These are phyloP conservation scores for Mrakia blollopis DNA, from an alignment of 768 basidiomycete species.

Conservation along the genomic window DNA sequence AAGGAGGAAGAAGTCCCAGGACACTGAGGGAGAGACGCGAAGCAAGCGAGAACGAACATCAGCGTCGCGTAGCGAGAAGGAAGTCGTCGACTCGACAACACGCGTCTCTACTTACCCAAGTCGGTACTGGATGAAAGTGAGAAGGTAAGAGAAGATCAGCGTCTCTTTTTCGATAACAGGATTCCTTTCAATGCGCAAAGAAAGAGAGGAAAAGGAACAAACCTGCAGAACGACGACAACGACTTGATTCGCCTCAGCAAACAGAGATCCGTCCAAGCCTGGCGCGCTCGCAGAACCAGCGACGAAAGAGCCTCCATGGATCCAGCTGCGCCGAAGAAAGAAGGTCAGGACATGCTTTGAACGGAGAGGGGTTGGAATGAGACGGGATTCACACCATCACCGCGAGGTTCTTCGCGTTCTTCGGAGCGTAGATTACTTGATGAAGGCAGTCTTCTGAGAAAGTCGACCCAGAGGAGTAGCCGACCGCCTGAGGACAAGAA, in stretches of 20 bases:
- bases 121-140: slow-evolving; percentile 8
- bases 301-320: slow-evolving; percentile 31
- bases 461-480: background rate
- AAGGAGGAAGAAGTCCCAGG: slow-evolving; percentile 23
- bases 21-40: background rate
- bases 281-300: slow-evolving; percentile 26
- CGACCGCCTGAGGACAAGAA: slow-evolving; percentile 20
- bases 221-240: slow-evolving; percentile 29
- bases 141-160: background rate
- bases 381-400: slow-evolving; percentile 6
- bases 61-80: too few species aligned
- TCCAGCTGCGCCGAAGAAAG: slow-evolving; percentile 8
- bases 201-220: background rate
- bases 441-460: slow-evolving; percentile 25
- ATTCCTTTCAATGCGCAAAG: background rate
- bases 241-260: background rate
- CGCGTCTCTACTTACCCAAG: background rate
- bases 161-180: too few species aligned
- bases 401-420: background rate
- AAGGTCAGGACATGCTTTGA: background rate
- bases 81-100: too few species aligned
- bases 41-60: background rate
- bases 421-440: slow-evolving; percentile 20
- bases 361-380: background rate
- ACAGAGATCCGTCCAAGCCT: slow-evolving; percentile 15